Percentiles rank a stretch among this genome's conserved stretches.
Conservation (phyloP, 2,329 filamentous ascomycete genomes). For the Colletotrichum nymphaeae region DNA sequence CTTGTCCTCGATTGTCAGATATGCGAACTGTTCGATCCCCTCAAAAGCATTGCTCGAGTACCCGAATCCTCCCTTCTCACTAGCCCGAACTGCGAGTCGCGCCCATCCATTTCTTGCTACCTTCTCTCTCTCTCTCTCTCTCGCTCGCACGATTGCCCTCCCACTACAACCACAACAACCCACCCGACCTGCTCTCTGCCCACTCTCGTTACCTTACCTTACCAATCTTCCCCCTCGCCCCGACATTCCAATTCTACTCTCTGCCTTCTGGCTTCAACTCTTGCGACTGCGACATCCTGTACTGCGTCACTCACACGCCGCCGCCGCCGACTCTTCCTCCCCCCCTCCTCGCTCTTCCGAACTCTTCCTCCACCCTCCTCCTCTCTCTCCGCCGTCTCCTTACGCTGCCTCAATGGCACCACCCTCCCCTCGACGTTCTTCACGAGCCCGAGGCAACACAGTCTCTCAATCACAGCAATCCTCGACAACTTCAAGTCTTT, state of each 20-base stretch:
- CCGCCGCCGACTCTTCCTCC: slow-evolving; percentile 41
- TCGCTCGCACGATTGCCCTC: slow-evolving; percentile 31
- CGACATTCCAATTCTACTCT: slow-evolving; percentile 45
- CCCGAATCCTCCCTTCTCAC: slow-evolving; percentile 34
- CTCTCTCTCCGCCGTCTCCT: slow-evolving; percentile 25
- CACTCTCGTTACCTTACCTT: slow-evolving; percentile 30
- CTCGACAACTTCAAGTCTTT: slow-evolving; percentile 82
- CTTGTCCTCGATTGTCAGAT: slow-evolving; percentile 31
- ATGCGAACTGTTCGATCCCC: slow-evolving; percentile 36
- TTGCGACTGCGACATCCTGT: slow-evolving; percentile 45
- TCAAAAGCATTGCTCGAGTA: slow-evolving; percentile 32
- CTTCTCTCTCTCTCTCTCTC: neutral
- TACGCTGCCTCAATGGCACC: slow-evolving; percentile 64
- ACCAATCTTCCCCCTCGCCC: slow-evolving; percentile 35
- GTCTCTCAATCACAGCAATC: slow-evolving; percentile 83
- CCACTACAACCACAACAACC: slow-evolving; percentile 35
- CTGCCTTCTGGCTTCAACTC: slow-evolving; percentile 36
- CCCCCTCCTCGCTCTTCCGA: slow-evolving; percentile 42
- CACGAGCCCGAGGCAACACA: slow-evolving; percentile 84
- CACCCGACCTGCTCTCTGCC: slow-evolving; percentile 27
- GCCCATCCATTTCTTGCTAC: slow-evolving; percentile 35
- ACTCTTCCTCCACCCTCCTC: slow-evolving; percentile 35
- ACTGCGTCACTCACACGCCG: slow-evolving; percentile 45
- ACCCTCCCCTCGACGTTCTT: slow-evolving; percentile 85
- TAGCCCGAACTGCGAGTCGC: slow-evolving; percentile 35